Percentiles rank a stretch among this genome's conserved stretches.
Evolutionary conservation across 306 rosid species (phyloP).

Genomic region (Medicago ruthenica): DNA sequence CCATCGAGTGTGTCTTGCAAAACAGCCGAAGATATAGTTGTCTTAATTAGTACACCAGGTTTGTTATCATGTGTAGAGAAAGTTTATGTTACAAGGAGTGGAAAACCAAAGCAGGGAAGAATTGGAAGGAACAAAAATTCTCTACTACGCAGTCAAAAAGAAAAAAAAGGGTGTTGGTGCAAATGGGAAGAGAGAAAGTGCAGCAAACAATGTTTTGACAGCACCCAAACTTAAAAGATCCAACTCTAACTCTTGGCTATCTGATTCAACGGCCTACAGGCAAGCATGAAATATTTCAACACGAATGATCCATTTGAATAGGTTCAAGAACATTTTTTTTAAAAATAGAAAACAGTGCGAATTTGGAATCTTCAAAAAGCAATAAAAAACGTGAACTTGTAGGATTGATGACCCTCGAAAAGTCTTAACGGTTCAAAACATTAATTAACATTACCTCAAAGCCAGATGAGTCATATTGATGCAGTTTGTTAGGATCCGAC

Average conservation of each 20-base stretch:
- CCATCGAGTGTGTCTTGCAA: slow-evolving; percentile 96
- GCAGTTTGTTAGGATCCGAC: slow-evolving; percentile 89
- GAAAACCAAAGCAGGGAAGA: slow-evolving; percentile 23
- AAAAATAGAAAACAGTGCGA: background rate
- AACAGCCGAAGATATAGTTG: slow-evolving; percentile 83
- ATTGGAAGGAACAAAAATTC: background rate
- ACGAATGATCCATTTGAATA: slow-evolving; percentile 17
- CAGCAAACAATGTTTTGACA: slow-evolving; percentile 98
- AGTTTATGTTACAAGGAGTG: slow-evolving; percentile 17
- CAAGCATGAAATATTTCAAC: slow-evolving; percentile 42
- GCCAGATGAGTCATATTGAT: slow-evolving; percentile 89
- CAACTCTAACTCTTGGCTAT: too few species aligned
- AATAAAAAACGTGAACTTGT: slow-evolving; percentile 36
- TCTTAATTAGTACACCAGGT: slow-evolving; percentile 99
- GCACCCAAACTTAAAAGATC: slow-evolving; percentile 99
- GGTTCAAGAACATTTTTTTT: background rate
- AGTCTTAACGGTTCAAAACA: slow-evolving; percentile 31
- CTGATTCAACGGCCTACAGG: slow-evolving; percentile 87
- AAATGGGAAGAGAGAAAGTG: slow-evolving; percentile 59
- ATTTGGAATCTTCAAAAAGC: slow-evolving; percentile 10
- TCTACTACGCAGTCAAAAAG: slow-evolving; percentile 12
- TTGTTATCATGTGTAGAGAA: slow-evolving; percentile 60
- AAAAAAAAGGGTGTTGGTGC: slow-evolving; percentile 21
- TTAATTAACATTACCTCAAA: slow-evolving; percentile 75
- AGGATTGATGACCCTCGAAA: slow-evolving; percentile 38